Evolutionary conservation across 495 filamentous ascomycete genomes (phyloP), one percentile per base, ranked within the genome.

Genomic region (Trichoderma virens): DNA sequence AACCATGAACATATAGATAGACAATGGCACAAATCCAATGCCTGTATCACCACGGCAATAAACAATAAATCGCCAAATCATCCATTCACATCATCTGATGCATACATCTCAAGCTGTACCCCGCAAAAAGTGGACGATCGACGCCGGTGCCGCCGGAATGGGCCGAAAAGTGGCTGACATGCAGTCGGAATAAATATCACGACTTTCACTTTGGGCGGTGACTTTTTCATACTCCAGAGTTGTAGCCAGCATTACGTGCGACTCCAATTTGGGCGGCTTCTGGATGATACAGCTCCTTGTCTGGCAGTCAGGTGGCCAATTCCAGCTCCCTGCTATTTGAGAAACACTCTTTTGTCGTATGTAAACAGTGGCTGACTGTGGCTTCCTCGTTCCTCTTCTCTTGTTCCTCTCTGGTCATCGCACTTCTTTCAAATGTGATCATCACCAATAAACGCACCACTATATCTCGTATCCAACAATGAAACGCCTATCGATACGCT

Each of bases 101-200:
- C 43, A 23, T n/a, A 47, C 20, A 25, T 47, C 4, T 2, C 20
- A 9, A 56, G 5, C 18, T 9, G 51, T 30, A 56, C 51, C 51
- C 51, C 51, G 51, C 51, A 56, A 56, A 56, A 56, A 56, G 51
- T 56, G 51, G 51, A 56, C 27, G 51, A 56, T 56, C 51, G 51
- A 27, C 51, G 51, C 51, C 25, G 4, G 23, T 56, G 23, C 51
- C 51, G 51, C 51, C 51, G 51, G 51, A 56, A 56, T 56, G 51
- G 51, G 51, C 51, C 51, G 51, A 56, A 27, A 27, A 3, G 27
- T 56, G 23, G 51, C 51, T 28, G 25, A 11, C n/a, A n/a, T n/a
- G 13, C 20, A 31, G 16, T 13, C 3, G 25, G n/a, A n/a, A 28
- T 2, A 25, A 28, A 16, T 56, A 14, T 16, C 13, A 9, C 43